Evolutionary conservation across 495 filamentous ascomycete species (phyloP), one percentile per base, ranked within the genome.

Genomic region (Penicillium coprophilum): DNA sequence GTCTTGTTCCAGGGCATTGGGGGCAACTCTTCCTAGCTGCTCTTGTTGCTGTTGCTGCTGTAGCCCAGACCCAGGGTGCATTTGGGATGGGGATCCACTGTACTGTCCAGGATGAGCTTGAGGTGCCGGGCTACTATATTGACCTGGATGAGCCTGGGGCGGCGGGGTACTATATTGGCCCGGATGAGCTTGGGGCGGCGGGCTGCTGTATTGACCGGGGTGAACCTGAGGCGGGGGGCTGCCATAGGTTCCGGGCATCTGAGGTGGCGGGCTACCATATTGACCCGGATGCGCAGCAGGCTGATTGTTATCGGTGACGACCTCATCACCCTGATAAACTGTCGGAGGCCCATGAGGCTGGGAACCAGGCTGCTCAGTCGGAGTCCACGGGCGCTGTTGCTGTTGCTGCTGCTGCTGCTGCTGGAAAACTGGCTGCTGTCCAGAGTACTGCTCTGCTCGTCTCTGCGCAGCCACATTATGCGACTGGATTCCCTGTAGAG

Each of bases 341-440:
- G 90, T 91, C 5, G 94, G 92, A 31, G 94, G 92, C 0, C 93
- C 94, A 78, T 96, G 91, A 2, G 91, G 92, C 54, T 91, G 85
- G 53, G 85, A 87, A 6, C 89, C 94, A 3, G 94, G 92, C 51
- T 87, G 80, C 67, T 98, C 94, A 27, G 94, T 97, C 1, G 94
- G 94, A 17, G 95, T 98, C 94, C 94, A 98, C 45, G 92, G 92
- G 50, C 93, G 82, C 38, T 82, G 78, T 10, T 85, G 82, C 38
- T 82, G 78, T 10, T 85, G 77, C 10, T 77, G 76, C 36, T 68
- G 76, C 13, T 83, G 77, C 7, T 76, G 75, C 32, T 70, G 64
- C 40, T 74, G 76, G 31, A 65, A 67, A 20, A 68, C 67, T 20
- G 78, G 77, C 19, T 78, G 68, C 50, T 80, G 78, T 30, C 75